A percentile compares a stretch with the other conserved stretches of the same genome.
phyloP scores from a whole-genome alignment of 1,284 basidiomycete species.

The Moniliophthora roreri region DNA sequence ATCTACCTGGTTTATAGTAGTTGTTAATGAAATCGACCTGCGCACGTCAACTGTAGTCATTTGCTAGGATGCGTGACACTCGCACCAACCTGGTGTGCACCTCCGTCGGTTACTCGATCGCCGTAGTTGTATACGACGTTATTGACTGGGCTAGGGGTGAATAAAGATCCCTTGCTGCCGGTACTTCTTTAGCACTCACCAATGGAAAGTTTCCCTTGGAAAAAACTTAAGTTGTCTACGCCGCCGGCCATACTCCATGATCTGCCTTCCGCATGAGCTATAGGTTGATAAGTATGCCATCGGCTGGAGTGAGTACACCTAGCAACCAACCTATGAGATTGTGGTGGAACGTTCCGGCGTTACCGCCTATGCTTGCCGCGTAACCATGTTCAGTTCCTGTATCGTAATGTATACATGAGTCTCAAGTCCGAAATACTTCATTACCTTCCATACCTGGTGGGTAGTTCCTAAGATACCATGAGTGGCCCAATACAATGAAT shows the following conservation, averaged over 20 bases:
- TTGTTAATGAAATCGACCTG: constrained; percentile 11
- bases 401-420: no score
- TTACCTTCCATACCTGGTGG: background rate
- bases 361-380: constrained; percentile 8
- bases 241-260: constrained; percentile 13
- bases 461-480: no score
- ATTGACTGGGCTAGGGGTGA: background rate
- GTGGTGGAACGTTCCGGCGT: constrained; percentile 11
- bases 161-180: background rate
- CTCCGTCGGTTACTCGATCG: constrained; percentile 1
- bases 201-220: background rate
- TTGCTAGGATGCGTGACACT: background rate
- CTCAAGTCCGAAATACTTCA: no score
- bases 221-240: background rate
- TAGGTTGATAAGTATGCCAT: no score
- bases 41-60: background rate
- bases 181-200: background rate
- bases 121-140: constrained; percentile 13
- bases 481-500: no score
- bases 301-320: no score
- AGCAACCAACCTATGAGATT: constrained; percentile 5
- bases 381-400: constrained; percentile 5
- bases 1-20: constrained; percentile 9
- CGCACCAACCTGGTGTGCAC: background rate
- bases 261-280: constrained; percentile 10